Percentiles rank a stretch among this genome's conserved stretches.
These are phyloP conservation scores for Backusella australiensis DNA, from an alignment of 192 early-diverging fungal genomes.

Conservation along the genomic window DNA sequence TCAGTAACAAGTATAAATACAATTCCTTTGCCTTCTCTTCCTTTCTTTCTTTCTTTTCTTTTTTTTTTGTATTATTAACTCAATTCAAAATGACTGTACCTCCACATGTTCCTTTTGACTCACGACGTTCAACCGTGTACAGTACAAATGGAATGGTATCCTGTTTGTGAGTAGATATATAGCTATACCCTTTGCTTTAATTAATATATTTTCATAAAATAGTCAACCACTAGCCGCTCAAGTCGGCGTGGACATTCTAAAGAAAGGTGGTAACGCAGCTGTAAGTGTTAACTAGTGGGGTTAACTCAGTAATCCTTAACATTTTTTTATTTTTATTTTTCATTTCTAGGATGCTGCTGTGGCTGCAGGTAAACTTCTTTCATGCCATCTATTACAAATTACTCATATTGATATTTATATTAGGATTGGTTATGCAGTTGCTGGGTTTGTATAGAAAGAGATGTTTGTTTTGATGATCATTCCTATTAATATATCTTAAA, in stretches of 20 bases:
- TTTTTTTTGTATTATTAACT: neutral
- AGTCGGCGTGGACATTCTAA: slow-evolving; percentile 62
- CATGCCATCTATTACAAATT: neutral
- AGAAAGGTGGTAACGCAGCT: slow-evolving; percentile 73
- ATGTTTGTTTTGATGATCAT: neutral
- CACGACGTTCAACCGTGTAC: slow-evolving; percentile 52
- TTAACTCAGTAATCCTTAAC: neutral
- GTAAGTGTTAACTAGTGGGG: slow-evolving; percentile 29
- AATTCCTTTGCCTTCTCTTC: neutral
- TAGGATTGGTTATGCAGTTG: slow-evolving; percentile 64
- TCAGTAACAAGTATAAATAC: neutral
- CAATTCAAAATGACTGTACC: neutral
- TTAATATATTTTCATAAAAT: neutral
- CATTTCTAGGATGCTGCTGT: slow-evolving; percentile 52
- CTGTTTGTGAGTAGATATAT: slow-evolving; percentile 28
- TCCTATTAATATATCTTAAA: slow-evolving; percentile 29
- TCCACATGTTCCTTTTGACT: slow-evolving; percentile 28
- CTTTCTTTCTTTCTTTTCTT: neutral
- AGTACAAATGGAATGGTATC: slow-evolving; percentile 65
- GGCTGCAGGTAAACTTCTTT: slow-evolving; percentile 37
- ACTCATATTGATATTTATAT: neutral
- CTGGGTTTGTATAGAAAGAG: slow-evolving; percentile 51
- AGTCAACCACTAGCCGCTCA: slow-evolving; percentile 72
- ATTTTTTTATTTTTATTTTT: neutral
- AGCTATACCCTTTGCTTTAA: neutral